These are phyloP conservation scores for Myxozyma neotropica DNA, from an alignment of 805 yeast species.

Conservation along the genomic window DNA sequence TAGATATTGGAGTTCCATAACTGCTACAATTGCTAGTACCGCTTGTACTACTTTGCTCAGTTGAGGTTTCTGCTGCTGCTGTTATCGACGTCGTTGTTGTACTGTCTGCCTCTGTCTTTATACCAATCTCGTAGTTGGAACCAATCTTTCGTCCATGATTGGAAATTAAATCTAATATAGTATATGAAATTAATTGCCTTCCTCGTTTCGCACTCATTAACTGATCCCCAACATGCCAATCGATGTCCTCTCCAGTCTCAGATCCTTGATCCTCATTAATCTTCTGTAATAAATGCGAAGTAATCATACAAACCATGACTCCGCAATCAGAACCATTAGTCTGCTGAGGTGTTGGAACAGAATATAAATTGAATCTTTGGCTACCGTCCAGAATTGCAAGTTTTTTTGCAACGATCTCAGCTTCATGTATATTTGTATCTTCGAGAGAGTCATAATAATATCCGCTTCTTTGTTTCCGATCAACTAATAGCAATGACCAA, in stretches of 20 bases:
- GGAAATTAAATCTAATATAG: conserved; percentile 26
- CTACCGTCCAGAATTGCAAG: conserved; percentile 37
- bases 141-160: conserved; percentile 24
- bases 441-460: conserved; percentile 64
- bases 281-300: conserved; percentile 27
- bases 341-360: conserved; percentile 30
- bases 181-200: conserved; percentile 27
- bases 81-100: no score
- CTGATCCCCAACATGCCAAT: conserved; percentile 9
- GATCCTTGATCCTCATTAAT: not conserved
- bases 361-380: not conserved
- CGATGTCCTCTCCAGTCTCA: conserved; percentile 6
- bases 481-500: conserved; percentile 68
- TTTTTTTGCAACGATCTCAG: conserved; percentile 43
- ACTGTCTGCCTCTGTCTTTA: conserved; percentile 1
- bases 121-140: conserved; percentile 4
- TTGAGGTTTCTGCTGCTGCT: no score
- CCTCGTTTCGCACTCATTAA: conserved; percentile 15
- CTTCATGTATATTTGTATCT: conserved; percentile 47
- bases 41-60: not conserved
- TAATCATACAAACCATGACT: conserved; percentile 34
- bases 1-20: not conserved
- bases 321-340: conserved; percentile 37
- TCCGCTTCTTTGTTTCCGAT: conserved; percentile 51
- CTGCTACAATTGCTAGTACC: not conserved